phyloP scores from a whole-genome alignment of 768 basidiomycete genomes.

The Rhodosporidiobolus sp. region DNA sequence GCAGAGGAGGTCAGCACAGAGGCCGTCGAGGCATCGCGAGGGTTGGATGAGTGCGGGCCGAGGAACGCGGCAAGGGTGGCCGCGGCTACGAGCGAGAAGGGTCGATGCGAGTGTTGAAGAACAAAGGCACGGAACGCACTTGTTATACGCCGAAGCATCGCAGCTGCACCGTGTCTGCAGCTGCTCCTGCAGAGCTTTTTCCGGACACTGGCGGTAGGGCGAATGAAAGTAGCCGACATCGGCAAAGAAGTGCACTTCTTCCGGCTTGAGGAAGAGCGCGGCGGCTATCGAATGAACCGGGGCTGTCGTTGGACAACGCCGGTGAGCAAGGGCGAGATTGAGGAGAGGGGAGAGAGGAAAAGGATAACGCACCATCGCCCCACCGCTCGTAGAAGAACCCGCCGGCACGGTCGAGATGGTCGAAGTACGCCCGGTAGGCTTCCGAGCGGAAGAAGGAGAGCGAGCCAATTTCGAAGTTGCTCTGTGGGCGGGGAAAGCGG shows the following conservation, averaged over 20 bases:
- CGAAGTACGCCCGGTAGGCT: constrained; percentile 76
- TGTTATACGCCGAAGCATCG: no score
- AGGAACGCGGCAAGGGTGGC: no score
- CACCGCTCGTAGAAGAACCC: constrained; percentile 72
- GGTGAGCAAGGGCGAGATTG: neutral
- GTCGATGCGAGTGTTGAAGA: no score
- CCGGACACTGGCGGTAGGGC: no score
- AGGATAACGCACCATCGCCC: constrained; percentile 62
- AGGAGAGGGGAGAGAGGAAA: neutral
- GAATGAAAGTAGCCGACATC: no score
- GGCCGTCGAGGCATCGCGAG: no score
- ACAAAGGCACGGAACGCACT: no score
- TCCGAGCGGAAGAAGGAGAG: constrained; percentile 80
- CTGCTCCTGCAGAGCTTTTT: no score
- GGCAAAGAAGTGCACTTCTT: constrained; percentile 70
- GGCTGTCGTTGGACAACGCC: constrained; percentile 52
- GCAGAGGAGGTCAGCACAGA: no score
- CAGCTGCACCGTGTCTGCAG: no score
- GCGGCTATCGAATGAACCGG: constrained; percentile 87
- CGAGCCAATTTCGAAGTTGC: constrained; percentile 85
- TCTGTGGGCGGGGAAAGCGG: constrained; percentile 63
- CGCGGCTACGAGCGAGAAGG: no score
- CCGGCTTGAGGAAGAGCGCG: constrained; percentile 78
- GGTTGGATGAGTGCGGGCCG: no score
- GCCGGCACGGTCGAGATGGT: constrained; percentile 70